A percentile compares a stretch with the other conserved stretches of the same genome.
phyloP scores from a whole-genome alignment of 2,329 filamentous ascomycete genomes.

The Arthrobotrys entomopaga region DNA sequence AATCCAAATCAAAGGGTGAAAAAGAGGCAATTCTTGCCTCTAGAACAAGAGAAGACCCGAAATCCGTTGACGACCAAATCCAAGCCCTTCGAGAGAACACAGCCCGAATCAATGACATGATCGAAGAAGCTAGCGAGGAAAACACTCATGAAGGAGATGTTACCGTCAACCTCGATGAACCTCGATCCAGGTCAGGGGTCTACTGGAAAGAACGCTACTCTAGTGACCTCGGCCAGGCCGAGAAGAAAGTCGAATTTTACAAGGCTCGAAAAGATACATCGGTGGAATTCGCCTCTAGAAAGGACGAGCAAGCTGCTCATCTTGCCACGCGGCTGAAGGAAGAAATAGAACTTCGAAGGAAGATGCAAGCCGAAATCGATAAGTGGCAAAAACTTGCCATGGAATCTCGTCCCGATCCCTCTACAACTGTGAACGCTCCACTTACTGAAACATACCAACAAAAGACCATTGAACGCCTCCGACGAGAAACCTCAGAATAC shows the following conservation, averaged over 20 bases:
- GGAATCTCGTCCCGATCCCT: conserved; percentile 29
- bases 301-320: conserved; percentile 57
- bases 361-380: conserved; percentile 52
- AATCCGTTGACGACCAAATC: conserved; percentile 48
- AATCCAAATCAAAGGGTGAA: conserved; percentile 40
- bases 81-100: conserved; percentile 57
- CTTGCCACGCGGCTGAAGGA: conserved; percentile 57
- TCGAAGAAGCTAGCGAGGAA: conserved; percentile 55
- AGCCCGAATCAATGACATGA: conserved; percentile 57
- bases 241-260: conserved; percentile 58
- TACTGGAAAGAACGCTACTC: conserved; percentile 59
- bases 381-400: conserved; percentile 53
- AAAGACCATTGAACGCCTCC: conserved; percentile 52
- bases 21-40: conserved; percentile 8
- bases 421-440: conserved; percentile 39
- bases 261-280: conserved; percentile 57
- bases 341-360: conserved; percentile 52
- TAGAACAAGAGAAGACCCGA: conserved; percentile 20
- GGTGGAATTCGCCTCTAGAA: conserved; percentile 58
- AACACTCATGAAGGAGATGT: conserved; percentile 49
- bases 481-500: conserved; percentile 46
- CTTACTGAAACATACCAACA: conserved; percentile 51
- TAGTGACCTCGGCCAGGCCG: conserved; percentile 56
- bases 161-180: conserved; percentile 57
- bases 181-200: conserved; percentile 57